Conservation (phyloP, 192 early-diverging fungal species). For the Mortierella claussenii region DNA sequence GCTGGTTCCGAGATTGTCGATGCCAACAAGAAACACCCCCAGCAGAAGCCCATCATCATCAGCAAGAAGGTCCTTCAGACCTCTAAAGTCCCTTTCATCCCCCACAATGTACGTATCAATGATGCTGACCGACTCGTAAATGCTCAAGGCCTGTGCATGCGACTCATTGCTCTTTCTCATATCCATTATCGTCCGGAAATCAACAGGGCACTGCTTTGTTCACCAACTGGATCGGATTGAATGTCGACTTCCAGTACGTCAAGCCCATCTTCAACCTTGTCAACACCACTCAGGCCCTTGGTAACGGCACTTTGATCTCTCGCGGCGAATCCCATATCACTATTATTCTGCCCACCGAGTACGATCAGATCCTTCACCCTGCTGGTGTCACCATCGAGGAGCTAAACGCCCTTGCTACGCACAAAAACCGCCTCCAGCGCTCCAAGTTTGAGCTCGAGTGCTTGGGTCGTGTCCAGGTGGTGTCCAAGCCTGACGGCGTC, state of each 20-base stretch:
- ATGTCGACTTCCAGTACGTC: conserved; percentile 66
- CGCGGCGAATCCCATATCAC: conserved; percentile 79
- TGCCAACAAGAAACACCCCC: conserved; percentile 14
- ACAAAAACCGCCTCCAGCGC: conserved; percentile 61
- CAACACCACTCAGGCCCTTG: conserved; percentile 49
- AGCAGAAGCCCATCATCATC: conserved; percentile 39
- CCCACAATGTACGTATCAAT: conserved; percentile 56
- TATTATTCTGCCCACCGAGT: conserved; percentile 76
- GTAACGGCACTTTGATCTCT: conserved; percentile 45
- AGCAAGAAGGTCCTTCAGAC: conserved; percentile 53
- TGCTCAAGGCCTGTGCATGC: background rate
- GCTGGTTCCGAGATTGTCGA: conserved; percentile 23
- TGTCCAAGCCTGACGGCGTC: conserved; percentile 22
- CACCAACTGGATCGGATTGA: conserved; percentile 67
- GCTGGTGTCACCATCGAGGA: conserved; percentile 73
- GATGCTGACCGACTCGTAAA: background rate
- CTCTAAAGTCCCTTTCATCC: conserved; percentile 55
- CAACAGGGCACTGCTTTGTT: conserved; percentile 31
- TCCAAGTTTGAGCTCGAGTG: conserved; percentile 67
- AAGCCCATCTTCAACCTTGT: conserved; percentile 60
- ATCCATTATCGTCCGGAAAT: background rate
- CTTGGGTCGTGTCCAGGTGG: conserved; percentile 62
- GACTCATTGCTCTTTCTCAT: no score
- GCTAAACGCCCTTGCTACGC: conserved; percentile 65
- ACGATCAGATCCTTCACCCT: conserved; percentile 59